phyloP scores from a whole-genome alignment of 106 monocot genomes.

The Phalaenopsis equestris region DNA sequence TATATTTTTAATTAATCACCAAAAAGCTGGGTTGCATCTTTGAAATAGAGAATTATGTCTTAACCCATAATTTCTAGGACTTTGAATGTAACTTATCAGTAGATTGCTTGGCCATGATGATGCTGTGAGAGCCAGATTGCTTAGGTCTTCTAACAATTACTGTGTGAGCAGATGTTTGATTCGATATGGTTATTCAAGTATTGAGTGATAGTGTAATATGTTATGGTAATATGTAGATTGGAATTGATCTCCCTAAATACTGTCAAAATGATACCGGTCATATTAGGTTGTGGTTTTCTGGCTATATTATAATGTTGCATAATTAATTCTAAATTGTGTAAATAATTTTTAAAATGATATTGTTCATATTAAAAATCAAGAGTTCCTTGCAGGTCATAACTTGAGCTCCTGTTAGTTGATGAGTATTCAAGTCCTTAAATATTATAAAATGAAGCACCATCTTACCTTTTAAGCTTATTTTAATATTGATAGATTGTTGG shows the following conservation, averaged over 20 bases:
- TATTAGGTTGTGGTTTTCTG: background rate
- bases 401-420: background rate
- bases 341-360: background rate
- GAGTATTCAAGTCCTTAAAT: background rate
- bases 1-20: background rate
- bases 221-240: background rate
- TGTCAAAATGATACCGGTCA: background rate
- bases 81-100: background rate
- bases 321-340: background rate
- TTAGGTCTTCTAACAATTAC: background rate
- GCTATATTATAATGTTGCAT: background rate
- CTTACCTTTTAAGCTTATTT: background rate
- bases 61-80: background rate
- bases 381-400: background rate
- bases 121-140: background rate
- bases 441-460: background rate
- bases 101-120: background rate
- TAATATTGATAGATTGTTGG: background rate
- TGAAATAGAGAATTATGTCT: background rate
- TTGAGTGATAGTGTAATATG: background rate
- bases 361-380: background rate
- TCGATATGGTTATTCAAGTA: background rate
- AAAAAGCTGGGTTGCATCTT: background rate
- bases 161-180: background rate
- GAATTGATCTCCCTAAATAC: background rate